Base-by-base conservation (phyloP, 225 moss, liverwort and hornwort species). In the Rhytidiadelphus loreus region DNA sequence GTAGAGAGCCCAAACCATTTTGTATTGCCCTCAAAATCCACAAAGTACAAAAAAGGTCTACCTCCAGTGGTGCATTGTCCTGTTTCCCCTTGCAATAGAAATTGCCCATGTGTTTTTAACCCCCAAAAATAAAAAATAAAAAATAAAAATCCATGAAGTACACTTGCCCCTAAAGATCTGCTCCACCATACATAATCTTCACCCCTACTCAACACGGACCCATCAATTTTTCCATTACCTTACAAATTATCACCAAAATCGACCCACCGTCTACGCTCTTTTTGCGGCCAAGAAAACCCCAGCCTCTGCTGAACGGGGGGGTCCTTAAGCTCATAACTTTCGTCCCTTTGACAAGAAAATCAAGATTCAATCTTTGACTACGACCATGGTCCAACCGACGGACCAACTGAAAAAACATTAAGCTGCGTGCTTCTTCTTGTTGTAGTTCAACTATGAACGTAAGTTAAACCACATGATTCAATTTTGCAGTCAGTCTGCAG, bases 361-460 rank as follows among this genome's bases (percentile, higher is more conserved):
- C 64, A 83, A 75, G 64, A 83, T 56, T 35, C 83, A 64, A 88
- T 75, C 83, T 83, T 88, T 88, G 88, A 82, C 88, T 43, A 33
- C 0, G 12, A 32, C 48, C 1, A 2, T 1, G 11, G 63, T 65
- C 83, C 59, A 18, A 48, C 75, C 7, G 9, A 74, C 48, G 1
- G 44, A 61, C 48, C 50, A 53, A 61, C 76, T 32, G 62, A 15
- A 77, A 7, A 22, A 55, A 7, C 22, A 46, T 61, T 43, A 35
- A 48, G 8, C 18, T n/a, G n/a, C 13, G 11, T 2, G 8, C 12
- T 26, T 58, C 5, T 5, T n/a, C n/a, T n/a, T n/a, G 3, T 9
- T 50, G 2, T 29, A 13, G 83, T 56, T 53, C 69, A 69, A 29
- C 69, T 7, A 21, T 53, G 0, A 0, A 3, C 0, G 7, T 14